phyloP scores from a whole-genome alignment of 2,329 filamentous ascomycete species.

The Gliomastix tumulicola region DNA sequence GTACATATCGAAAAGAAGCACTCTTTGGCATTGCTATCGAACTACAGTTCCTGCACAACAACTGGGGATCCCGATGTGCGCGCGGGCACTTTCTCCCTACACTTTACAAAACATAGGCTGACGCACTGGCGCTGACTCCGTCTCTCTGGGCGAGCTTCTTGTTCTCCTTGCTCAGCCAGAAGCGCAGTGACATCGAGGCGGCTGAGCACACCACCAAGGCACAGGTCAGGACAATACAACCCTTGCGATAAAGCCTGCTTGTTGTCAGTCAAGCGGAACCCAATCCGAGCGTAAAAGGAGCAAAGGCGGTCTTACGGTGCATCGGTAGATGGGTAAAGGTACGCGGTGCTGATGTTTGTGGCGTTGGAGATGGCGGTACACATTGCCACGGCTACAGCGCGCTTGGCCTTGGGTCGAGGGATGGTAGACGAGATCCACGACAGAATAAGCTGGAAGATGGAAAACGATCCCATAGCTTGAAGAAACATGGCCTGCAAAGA shows the following conservation, averaged over 20 bases:
- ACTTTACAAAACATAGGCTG: too few species aligned
- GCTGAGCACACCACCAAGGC: conserved; percentile 1
- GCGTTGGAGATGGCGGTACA: conserved; percentile 2
- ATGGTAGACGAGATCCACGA: conserved; percentile 4
- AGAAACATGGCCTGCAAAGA: conserved; percentile 1
- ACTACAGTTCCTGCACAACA: too few species aligned
- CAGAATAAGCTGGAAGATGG: conserved; percentile 3
- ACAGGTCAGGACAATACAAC: conserved; percentile 1
- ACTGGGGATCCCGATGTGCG: too few species aligned
- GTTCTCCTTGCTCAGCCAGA: conserved; percentile 3
- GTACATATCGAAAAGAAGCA: too few species aligned
- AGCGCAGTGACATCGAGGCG: conserved; percentile 1
- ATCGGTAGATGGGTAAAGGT: conserved; percentile 2
- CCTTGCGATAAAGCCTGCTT: conserved; percentile 1
- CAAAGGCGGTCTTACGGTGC: conserved; percentile 2
- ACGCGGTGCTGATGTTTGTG: conserved; percentile 2
- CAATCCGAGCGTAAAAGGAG: not conserved
- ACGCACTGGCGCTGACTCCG: too few species aligned
- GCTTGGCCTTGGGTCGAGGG: conserved; percentile 4
- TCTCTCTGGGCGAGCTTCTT: not conserved
- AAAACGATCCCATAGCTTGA: conserved; percentile 2
- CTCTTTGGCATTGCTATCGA: too few species aligned
- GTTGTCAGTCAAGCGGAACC: not conserved
- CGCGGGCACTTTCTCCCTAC: too few species aligned
- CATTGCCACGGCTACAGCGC: conserved; percentile 4